phyloP scores from a whole-genome alignment of 2,329 filamentous ascomycete genomes.

The Aspergillus puulaauensis region DNA sequence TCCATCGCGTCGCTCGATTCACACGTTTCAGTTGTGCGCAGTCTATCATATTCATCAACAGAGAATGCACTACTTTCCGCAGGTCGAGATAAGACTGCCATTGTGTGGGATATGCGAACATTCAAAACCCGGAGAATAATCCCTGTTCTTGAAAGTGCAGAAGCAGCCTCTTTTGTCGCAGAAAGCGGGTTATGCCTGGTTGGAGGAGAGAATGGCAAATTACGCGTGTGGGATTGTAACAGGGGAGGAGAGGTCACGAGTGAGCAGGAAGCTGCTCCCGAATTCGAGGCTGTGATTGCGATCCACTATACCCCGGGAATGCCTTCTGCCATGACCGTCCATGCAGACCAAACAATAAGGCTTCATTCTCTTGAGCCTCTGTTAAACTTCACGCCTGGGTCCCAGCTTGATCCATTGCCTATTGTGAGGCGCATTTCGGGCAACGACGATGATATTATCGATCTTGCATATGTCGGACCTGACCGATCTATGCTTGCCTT shows the following conservation, averaged over 20 bases:
- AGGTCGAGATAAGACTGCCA: constrained; percentile 89
- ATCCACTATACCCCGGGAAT: constrained; percentile 66
- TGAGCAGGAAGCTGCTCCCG: constrained; percentile 63
- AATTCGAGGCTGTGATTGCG: constrained; percentile 68
- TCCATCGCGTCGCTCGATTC: constrained; percentile 78
- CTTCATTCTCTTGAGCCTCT: constrained; percentile 61
- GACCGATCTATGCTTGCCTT: constrained; percentile 81
- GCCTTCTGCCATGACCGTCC: constrained; percentile 74
- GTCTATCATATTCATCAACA: constrained; percentile 74
- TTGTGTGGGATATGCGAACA: constrained; percentile 81
- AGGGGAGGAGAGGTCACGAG: constrained; percentile 76
- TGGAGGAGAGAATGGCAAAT: constrained; percentile 76
- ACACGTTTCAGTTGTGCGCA: constrained; percentile 92
- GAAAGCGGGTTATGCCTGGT: constrained; percentile 74
- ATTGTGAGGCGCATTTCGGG: constrained; percentile 81
- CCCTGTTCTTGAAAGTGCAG: constrained; percentile 80
- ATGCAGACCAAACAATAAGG: constrained; percentile 84
- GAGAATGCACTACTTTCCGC: constrained; percentile 78
- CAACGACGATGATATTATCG: constrained; percentile 96
- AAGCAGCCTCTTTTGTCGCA: constrained; percentile 76
- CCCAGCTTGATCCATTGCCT: constrained; percentile 58
- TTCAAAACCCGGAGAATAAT: constrained; percentile 83
- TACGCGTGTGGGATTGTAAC: constrained; percentile 80
- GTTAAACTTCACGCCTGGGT: constrained; percentile 33
- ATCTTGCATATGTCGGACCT: constrained; percentile 79